phyloP scores from a whole-genome alignment of 202 grass and related monocot genomes.

The Schoenoplectus triqueter region DNA sequence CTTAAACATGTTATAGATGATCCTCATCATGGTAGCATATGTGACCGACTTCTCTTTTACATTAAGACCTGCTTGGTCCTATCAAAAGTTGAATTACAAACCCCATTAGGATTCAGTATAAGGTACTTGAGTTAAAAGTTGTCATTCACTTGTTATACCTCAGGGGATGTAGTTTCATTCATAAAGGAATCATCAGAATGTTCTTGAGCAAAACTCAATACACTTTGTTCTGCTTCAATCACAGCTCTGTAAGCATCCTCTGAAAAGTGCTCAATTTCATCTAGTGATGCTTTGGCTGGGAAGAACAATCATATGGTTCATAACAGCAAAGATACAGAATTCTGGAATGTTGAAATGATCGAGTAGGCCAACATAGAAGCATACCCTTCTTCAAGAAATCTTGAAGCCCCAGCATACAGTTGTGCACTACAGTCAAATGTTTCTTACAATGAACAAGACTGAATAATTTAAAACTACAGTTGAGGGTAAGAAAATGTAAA shows the following conservation, averaged over 20 bases:
- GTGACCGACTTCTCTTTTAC: constrained; percentile 13
- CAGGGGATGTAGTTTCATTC: constrained; percentile 22
- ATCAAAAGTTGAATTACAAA: constrained; percentile 23
- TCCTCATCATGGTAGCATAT: constrained; percentile 40
- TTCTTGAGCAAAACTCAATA: not conserved
- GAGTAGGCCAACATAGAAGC: constrained; percentile 17
- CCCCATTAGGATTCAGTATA: not conserved
- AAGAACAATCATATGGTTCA: constrained; percentile 11
- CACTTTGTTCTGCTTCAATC: constrained; percentile 44
- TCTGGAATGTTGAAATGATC: not conserved
- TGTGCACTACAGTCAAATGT: constrained; percentile 46
- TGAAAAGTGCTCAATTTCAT: constrained; percentile 53
- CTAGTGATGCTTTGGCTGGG: constrained; percentile 53
- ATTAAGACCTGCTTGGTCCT: constrained; percentile 46
- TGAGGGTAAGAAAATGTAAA: not conserved
- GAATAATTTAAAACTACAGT: constrained; percentile 14
- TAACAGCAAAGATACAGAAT: not conserved
- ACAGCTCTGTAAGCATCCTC: constrained; percentile 40
- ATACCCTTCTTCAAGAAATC: constrained; percentile 60
- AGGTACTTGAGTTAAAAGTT: not conserved
- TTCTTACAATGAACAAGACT: constrained; percentile 32
- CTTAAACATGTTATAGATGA: constrained; percentile 62
- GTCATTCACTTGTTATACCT: not conserved
- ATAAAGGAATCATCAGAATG: not conserved
- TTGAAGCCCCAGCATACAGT: constrained; percentile 53